Evolutionary conservation across 768 basidiomycete species (phyloP), one percentile per base, ranked within the genome.

Genomic region (Tephrocybe sp.): DNA sequence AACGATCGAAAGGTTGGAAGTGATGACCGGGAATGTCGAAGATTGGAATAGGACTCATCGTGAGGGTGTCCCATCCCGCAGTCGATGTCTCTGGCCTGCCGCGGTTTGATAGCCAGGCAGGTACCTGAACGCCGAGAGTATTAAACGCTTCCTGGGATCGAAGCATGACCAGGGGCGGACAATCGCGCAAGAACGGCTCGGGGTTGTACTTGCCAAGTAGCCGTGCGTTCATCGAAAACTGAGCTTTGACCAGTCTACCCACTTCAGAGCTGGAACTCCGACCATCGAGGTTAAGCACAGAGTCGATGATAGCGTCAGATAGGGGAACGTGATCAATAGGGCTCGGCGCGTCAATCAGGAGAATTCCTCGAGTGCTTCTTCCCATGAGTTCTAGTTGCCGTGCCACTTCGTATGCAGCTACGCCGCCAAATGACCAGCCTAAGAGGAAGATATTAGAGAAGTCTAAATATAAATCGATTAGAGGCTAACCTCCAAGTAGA

Each of bases 371-470:
- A 18, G 86, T 79, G 1, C 54, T 42, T 8, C 76, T 55, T 2
- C 76, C 79, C 4, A 59, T 67, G 16, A 55, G 63, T n/a, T 68
- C 51, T 15, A 89, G 74, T 22, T 78, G 76, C 0, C 72, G 74
- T 15, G 82, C 79, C 2, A 79, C 66, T 57, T 88, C 87, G 56
- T 80, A 88, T 0, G 87, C 85, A 0, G 80, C 78, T 4, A 87
- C 80, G 1, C 87, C 87, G 11, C 87, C 87, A 54, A 90, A 86
- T 2, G 87, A 90, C 87, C 87, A 90, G 0, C 87, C 87, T 89
- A 46, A 34, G 4, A 28, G 26, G 49, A 5, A 51, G 34, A 24
- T 4, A 18, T 52, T 25, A 32, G 39, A 9, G 18, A 11, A 49
- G 18, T n/a, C 22, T 1, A 9, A 34, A 9, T 6, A 15, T 9